Percentiles rank a stretch among this genome's conserved stretches.
phyloP scores from a whole-genome alignment of 2,329 filamentous ascomycete species.

The Xylogone sp. region DNA sequence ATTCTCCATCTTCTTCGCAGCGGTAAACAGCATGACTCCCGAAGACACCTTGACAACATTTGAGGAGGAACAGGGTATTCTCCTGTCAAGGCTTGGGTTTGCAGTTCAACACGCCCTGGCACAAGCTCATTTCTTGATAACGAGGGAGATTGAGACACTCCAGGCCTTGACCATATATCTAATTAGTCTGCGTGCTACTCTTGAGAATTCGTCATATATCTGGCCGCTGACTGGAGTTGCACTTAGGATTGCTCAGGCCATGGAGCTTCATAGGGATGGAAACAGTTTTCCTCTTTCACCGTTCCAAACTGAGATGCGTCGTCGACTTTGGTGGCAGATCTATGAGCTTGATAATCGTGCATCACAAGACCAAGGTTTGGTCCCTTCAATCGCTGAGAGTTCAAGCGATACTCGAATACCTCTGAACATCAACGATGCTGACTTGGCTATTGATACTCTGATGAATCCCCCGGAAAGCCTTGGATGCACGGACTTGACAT shows the following conservation, averaged over 20 bases:
- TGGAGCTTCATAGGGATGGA: conserved; percentile 40
- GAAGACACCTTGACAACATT: conserved; percentile 24
- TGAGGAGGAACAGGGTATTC: conserved; percentile 40
- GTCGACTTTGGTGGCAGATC: conserved; percentile 56
- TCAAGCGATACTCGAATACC: conserved; percentile 52
- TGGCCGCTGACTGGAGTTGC: conserved; percentile 63
- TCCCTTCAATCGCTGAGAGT: conserved; percentile 40
- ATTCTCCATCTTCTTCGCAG: conserved; percentile 29
- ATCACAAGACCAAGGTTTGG: conserved; percentile 55
- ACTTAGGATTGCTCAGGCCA: conserved; percentile 44
- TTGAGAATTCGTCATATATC: conserved; percentile 48
- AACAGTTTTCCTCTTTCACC: conserved; percentile 32
- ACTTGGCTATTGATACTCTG: conserved; percentile 44
- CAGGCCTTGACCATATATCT: conserved; percentile 61
- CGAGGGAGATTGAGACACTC: conserved; percentile 54
- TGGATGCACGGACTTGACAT: conserved; percentile 51
- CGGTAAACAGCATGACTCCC: conserved; percentile 27
- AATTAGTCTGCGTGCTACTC: conserved; percentile 40
- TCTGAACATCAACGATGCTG: conserved; percentile 53
- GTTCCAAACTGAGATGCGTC: conserved; percentile 54
- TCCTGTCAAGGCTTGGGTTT: conserved; percentile 23
- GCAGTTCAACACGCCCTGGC: conserved; percentile 56
- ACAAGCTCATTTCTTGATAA: conserved; percentile 57
- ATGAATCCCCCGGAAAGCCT: conserved; percentile 42
- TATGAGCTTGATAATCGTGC: conserved; percentile 56